Base-by-base conservation (phyloP, 805 yeast species). In the Debaryomyces castellii region DNA sequence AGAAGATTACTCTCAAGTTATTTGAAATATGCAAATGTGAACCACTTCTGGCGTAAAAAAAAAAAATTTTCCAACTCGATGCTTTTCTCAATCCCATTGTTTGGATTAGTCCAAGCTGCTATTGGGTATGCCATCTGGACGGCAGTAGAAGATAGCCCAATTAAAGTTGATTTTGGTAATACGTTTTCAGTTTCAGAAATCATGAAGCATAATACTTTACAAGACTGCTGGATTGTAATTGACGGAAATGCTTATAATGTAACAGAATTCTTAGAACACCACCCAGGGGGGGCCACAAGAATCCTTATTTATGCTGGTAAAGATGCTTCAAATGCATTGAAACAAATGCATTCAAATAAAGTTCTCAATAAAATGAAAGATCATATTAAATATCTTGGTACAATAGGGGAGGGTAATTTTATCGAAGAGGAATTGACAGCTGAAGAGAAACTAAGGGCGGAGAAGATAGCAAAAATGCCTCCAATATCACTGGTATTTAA, bases 231-330 rank as follows among this genome's bases (percentile, higher is more conserved):
- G 75, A 58, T 67, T 5, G 63, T 55, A 1, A 59, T 69, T 39
- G 51, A 66, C 24, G 67, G 64, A 2, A 41, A 61, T 21, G 70
- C 69, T 3, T 69, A 59, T 49, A 72, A 69, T 50, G 49, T 69
- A 37, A 62, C 71, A 8, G 54, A 54, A n/a, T 76, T 75, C 47
- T 44, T 74, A 3, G 51, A 63, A 3, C 49, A 54, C 10, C 81
- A 76, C 57, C 85, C 85, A 1, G 85, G 84, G 18, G 85, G 85
- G 14, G 58, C 54, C 38, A 51, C 54, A 11, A 69, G 75, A 14
- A 67, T 80, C 28, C 54, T 76, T 44, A 64, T 61, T 27, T 66
- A 66, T 51, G 82, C 80, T 6, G 94, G 94, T 11, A 81, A 78
- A 47, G 89, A 87, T 55, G 83, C 79, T 4, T 67, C 78, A 22